Percentiles rank a stretch among this genome's conserved stretches.
These are phyloP conservation scores for Suillus americanus DNA, from an alignment of 768 basidiomycete genomes.

Conservation along the genomic window DNA sequence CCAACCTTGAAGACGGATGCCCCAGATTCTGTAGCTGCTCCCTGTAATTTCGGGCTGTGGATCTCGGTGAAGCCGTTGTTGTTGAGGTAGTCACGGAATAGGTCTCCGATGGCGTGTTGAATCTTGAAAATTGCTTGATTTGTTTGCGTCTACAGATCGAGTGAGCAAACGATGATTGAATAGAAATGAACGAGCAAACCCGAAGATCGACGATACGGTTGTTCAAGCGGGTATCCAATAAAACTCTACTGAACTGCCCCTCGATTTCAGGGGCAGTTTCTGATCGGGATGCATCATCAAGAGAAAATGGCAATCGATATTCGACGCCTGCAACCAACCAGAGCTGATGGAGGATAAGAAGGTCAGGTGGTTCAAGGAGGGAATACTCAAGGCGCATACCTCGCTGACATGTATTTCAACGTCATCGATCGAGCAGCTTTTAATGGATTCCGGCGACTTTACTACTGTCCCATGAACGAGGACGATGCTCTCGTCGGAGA, in stretches of 20 bases:
- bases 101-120: slow-evolving; percentile 82
- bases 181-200: slow-evolving; percentile 42
- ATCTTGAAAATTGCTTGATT: slow-evolving; percentile 96
- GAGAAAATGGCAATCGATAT: slow-evolving; percentile 80
- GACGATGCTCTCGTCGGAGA: slow-evolving; percentile 88
- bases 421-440: slow-evolving; percentile 85
- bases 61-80: slow-evolving; percentile 85
- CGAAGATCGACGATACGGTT: slow-evolving; percentile 93
- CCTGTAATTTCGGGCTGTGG: slow-evolving; percentile 96
- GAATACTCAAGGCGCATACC: slow-evolving; percentile 41
- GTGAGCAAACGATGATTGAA: background rate
- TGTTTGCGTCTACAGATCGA: slow-evolving; percentile 70
- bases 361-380: background rate
- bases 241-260: slow-evolving; percentile 73
- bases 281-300: slow-evolving; percentile 89
- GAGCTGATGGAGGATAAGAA: slow-evolving; percentile 46
- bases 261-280: slow-evolving; percentile 67
- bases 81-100: slow-evolving; percentile 84
- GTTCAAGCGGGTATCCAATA: slow-evolving; percentile 92
- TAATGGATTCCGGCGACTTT: slow-evolving; percentile 81
- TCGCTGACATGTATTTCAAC: slow-evolving; percentile 84
- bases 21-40: slow-evolving; percentile 94
- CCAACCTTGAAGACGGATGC: slow-evolving; percentile 97
- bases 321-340: slow-evolving; percentile 81
- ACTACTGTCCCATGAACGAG: slow-evolving; percentile 83